Base-by-base conservation (phyloP, 352 stramenopile species). In the Globisporangium recalcitrans region DNA sequence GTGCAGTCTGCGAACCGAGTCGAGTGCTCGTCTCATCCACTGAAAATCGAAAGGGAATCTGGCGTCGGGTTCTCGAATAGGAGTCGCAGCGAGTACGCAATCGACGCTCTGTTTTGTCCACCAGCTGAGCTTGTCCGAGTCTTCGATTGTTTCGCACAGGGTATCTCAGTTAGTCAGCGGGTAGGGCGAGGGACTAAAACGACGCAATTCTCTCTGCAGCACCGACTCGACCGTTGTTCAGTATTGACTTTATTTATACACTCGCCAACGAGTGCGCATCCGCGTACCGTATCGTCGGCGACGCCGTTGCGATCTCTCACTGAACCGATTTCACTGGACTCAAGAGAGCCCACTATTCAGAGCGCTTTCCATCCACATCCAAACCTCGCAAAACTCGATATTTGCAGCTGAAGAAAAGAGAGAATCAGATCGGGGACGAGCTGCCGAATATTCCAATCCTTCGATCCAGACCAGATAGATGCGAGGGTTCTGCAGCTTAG, bases 301-400 rank as follows among this genome's bases (percentile, higher is more conserved):
- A 44, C 40, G 22, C 9, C 38, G 11, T 47, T 3, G 53, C 52
- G 40, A 65, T 61, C 52, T 44, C 52, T n/a, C 9, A 19, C 60
- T 66, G 60, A 66, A 62, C 60, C 52, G 60, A 62, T 66, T 62
- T 60, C 60, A 66, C 52, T 66, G 60, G 42, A 38, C 52, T 34
- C 60, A 60, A 56, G 55, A 24, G 1, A 4, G 8, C 29, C 51
- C 32, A 34, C 38, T 65, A 55, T 65, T 65, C 11, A 14, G 26
- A 16, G 22, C 22, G n/a, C 8, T 22, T 8, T 38, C 22, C 0
- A 21, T 22, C 13, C 46, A 32, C 8, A 16, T 52, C 14, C 9
- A 51, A 51, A 51, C 27, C 4, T 38, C 32, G 4, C 32, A 11
- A 38, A 38, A 10, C 11, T 34, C 11, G 31, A 38, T 14, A 14